Conservation (phyloP, 1,284 basidiomycete genomes). For the Malassezia equina region DNA sequence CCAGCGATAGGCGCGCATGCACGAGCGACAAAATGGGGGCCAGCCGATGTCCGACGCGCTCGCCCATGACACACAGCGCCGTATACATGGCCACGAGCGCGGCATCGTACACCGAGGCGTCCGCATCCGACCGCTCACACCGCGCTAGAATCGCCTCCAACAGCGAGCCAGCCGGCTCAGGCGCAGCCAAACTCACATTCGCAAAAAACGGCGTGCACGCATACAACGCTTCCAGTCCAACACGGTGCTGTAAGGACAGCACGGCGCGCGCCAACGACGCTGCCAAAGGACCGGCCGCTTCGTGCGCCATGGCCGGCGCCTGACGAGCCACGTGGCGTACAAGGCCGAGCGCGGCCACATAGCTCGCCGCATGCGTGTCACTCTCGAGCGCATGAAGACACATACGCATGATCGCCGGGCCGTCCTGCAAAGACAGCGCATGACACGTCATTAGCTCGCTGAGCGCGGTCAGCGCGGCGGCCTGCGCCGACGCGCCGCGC, state of each 20-base stretch:
- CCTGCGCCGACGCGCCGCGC: background rate
- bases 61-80: conserved; percentile 73
- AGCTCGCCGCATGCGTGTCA: background rate
- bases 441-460: background rate
- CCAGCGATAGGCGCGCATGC: conserved; percentile 60
- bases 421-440: background rate
- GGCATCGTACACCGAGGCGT: conserved; percentile 74
- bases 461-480: conserved; percentile 9
- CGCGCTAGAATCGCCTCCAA: conserved; percentile 65
- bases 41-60: conserved; percentile 52
- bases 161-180: conserved; percentile 46
- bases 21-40: conserved; percentile 57
- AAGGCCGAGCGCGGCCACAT: conserved; percentile 5
- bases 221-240: conserved; percentile 55
- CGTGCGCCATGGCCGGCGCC: conserved; percentile 7
- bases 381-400: background rate
- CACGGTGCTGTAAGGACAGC: conserved; percentile 51
- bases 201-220: conserved; percentile 51
- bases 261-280: conserved; percentile 65
- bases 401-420: background rate
- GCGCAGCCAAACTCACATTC: background rate
- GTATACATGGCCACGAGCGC: conserved; percentile 75
- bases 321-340: background rate
- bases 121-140: conserved; percentile 69
- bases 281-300: conserved; percentile 59